Percentiles rank a stretch among this genome's conserved stretches.
Evolutionary conservation across 2,329 filamentous ascomycete species (phyloP).

Genomic region (Raffaelea albimanens): DNA sequence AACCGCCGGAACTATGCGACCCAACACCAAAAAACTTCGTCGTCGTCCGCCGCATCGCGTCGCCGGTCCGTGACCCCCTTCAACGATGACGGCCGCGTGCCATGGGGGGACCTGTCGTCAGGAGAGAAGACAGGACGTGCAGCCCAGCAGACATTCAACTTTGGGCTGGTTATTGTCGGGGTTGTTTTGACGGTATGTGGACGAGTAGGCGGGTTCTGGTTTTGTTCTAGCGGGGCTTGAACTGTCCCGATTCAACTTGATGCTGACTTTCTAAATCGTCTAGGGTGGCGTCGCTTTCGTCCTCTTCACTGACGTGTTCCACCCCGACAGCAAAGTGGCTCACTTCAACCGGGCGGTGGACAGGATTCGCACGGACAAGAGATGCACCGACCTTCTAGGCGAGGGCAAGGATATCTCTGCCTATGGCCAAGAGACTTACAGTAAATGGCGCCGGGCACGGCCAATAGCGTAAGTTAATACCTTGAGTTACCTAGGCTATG

Average conservation of each 20-base stretch:
- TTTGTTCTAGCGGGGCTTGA: neutral
- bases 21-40: conserved; percentile 37
- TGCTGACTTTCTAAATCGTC: too few relatives aligned
- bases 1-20: conserved; percentile 36
- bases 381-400: conserved; percentile 66
- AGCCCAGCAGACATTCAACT: conserved; percentile 85
- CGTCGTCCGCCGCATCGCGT: conserved; percentile 30
- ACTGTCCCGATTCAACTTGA: too few relatives aligned
- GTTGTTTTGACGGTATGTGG: conserved; percentile 61
- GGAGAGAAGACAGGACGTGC: conserved; percentile 75
- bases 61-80: conserved; percentile 70
- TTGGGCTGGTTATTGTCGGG: conserved; percentile 67
- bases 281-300: conserved; percentile 71
- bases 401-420: conserved; percentile 66
- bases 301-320: conserved; percentile 75
- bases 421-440: conserved; percentile 71
- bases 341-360: conserved; percentile 84
- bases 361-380: conserved; percentile 62
- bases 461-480: conserved; percentile 42
- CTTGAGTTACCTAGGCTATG: neutral
- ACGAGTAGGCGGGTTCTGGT: neutral
- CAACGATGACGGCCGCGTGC: conserved; percentile 75
- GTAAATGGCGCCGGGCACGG: conserved; percentile 65
- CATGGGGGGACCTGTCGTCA: conserved; percentile 67
- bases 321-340: conserved; percentile 72